Percentiles rank a stretch among this genome's conserved stretches.
phyloP scores from a whole-genome alignment of 129 eudicot species.

The Lonicera japonica region DNA sequence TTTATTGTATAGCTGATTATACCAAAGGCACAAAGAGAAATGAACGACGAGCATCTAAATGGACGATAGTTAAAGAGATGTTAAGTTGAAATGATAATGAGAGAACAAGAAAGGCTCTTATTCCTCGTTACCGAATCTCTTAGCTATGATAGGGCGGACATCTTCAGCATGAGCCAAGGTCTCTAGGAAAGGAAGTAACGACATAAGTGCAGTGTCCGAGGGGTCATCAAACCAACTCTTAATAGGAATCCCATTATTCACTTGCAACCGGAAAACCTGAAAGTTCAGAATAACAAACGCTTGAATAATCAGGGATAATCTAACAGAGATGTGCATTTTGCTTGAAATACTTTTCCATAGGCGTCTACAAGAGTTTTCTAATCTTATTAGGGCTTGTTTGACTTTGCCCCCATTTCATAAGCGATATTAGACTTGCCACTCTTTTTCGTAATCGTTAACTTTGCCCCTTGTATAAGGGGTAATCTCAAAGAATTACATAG shows the following conservation, averaged over 20 bases:
- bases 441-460: too few species aligned
- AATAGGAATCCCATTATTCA: conserved; percentile 96
- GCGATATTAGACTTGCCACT: too few species aligned
- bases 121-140: conserved; percentile 99
- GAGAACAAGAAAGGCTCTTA: conserved; percentile 64
- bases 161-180: conserved; percentile 77
- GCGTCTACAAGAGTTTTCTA: too few species aligned
- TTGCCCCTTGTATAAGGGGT: too few species aligned
- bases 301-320: background rate
- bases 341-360: too few species aligned
- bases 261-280: conserved; percentile 92
- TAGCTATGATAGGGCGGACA: conserved; percentile 91
- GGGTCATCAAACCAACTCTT: conserved; percentile 99
- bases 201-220: conserved; percentile 71
- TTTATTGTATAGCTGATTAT: conserved; percentile 33
- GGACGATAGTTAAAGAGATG: conserved; percentile 24
- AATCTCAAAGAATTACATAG: too few species aligned
- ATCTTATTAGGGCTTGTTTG: too few species aligned
- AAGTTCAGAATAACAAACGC: conserved; percentile 18
- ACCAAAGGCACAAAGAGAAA: conserved; percentile 35
- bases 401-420: too few species aligned
- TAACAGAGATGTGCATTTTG: background rate
- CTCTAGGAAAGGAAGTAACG: conserved; percentile 87
- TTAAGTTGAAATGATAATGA: conserved; percentile 32
- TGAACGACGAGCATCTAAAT: conserved; percentile 20